Evolutionary conservation across 2,329 filamentous ascomycete species (phyloP).

Genomic region (Penicillium thymicola): DNA sequence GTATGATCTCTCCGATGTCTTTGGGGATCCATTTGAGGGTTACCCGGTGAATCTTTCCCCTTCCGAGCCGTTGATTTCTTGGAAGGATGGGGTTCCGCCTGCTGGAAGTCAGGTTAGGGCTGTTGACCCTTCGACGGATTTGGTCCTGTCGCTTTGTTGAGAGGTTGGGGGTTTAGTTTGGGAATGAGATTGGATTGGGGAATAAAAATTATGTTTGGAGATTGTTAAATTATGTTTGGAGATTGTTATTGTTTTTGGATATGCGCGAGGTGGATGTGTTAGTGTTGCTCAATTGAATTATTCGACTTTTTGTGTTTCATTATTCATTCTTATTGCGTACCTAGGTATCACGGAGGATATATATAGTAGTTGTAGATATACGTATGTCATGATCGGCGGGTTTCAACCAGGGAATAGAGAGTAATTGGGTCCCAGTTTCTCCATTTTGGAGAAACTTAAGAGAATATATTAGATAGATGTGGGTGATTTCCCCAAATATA

Average conservation of each 20-base stretch:
- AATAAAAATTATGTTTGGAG: background rate
- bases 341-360: background rate
- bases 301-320: background rate
- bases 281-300: background rate
- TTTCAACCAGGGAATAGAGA: background rate
- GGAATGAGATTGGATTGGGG: background rate
- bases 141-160: conserved; percentile 29
- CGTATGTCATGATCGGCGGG: background rate
- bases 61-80: conserved; percentile 25
- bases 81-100: conserved; percentile 33
- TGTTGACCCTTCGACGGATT: conserved; percentile 18
- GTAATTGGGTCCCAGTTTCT: background rate
- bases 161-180: background rate
- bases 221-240: background rate
- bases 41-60: conserved; percentile 23
- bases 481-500: too few species aligned
- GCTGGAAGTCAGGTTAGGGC: conserved; percentile 31
- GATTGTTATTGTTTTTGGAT: background rate
- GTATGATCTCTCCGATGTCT: conserved; percentile 46
- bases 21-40: conserved; percentile 43
- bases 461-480: background rate
- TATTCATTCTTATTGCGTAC: background rate
- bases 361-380: background rate
- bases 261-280: background rate
- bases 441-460: background rate